phyloP scores from a whole-genome alignment of 306 rosid species.

The Quercus parvula region DNA sequence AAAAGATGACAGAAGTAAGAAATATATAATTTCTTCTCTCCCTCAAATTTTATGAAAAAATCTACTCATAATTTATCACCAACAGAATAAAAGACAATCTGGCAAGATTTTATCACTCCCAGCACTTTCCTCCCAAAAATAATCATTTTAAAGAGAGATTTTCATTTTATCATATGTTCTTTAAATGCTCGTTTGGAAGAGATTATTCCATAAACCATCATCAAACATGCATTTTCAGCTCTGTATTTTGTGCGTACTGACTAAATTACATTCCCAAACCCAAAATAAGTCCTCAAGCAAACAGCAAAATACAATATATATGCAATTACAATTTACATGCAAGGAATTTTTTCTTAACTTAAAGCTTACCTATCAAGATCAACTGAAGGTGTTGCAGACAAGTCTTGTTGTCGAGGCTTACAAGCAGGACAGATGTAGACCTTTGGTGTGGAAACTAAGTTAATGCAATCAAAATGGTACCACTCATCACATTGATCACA shows the following conservation, averaged over 20 bases:
- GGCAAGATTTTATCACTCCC: not conserved
- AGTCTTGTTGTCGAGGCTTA: slow-evolving; percentile 44
- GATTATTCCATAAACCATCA: not conserved
- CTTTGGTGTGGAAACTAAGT: slow-evolving; percentile 45
- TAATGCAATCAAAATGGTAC: slow-evolving; percentile 95
- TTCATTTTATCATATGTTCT: not conserved
- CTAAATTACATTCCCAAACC: not conserved
- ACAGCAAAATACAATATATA: not conserved
- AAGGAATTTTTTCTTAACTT: not conserved
- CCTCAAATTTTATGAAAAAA: not conserved
- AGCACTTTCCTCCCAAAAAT: not conserved
- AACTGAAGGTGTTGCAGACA: slow-evolving; percentile 14
- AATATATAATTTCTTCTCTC: not conserved
- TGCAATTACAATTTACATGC: not conserved
- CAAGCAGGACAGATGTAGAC: slow-evolving; percentile 89
- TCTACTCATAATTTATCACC: not conserved
- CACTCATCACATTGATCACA: slow-evolving; percentile 83
- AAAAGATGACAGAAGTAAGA: not conserved
- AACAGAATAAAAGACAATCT: not conserved
- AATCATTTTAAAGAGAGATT: not conserved
- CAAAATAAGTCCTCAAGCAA: not conserved
- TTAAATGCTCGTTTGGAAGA: not conserved
- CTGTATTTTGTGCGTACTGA: not conserved
- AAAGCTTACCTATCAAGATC: slow-evolving; percentile 64
- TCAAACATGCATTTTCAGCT: not conserved